Percentiles rank a stretch among this genome's conserved stretches.
Evolutionary conservation across 208 protist genomes (phyloP).

Genomic region (Leishmania gerbilli): DNA sequence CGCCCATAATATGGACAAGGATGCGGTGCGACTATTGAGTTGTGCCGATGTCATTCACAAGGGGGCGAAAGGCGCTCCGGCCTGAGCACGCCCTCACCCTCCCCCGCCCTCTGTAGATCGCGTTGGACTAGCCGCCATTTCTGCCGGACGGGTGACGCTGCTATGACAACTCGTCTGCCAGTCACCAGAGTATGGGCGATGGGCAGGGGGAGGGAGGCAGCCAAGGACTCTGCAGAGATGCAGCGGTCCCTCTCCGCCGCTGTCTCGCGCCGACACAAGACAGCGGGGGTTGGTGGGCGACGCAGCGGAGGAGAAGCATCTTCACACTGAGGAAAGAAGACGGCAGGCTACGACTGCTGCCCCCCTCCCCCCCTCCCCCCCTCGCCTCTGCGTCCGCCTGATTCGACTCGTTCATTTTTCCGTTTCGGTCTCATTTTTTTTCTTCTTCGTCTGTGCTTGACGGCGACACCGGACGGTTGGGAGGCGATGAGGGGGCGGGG

Average conservation of each 20-base stretch:
- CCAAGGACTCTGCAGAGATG: neutral
- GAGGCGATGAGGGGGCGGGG: neutral
- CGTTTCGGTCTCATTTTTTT: neutral
- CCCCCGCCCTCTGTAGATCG: neutral
- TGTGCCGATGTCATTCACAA: neutral
- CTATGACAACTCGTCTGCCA: neutral
- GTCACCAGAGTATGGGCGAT: neutral
- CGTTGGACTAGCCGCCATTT: neutral
- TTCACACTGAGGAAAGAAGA: neutral
- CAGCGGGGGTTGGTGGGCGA: too few relatives aligned
- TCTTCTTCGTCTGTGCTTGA: neutral
- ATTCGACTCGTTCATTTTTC: neutral
- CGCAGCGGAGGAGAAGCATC: neutral
- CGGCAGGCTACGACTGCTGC: too few relatives aligned
- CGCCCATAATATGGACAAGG: neutral
- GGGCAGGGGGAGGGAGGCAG: neutral
- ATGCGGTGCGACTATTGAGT: too few relatives aligned
- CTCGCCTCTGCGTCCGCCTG: neutral
- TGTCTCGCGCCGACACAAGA: too few relatives aligned
- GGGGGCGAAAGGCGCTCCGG: neutral
- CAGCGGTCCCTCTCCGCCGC: neutral
- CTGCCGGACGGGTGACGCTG: neutral
- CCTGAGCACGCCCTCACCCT: neutral
- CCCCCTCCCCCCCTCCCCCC: too few relatives aligned
- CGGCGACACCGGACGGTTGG: neutral